Evolutionary conservation across 2,329 filamentous ascomycete species (phyloP), one percentile per base, ranked within the genome.

Genomic region (Ambrosiella cleistominuta): DNA sequence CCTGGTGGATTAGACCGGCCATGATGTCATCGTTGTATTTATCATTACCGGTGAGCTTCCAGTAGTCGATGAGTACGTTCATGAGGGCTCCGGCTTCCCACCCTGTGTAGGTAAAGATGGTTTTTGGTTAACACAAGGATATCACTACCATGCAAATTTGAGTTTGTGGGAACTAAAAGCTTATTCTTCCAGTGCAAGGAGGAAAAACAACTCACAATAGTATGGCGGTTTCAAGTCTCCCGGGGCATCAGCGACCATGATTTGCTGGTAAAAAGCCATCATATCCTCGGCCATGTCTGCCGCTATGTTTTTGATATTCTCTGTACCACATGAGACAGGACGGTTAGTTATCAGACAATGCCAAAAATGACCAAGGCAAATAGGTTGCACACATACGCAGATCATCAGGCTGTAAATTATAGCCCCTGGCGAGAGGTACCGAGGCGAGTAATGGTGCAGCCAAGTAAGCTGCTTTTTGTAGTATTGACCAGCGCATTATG

Each of bases 1-100:
- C 80, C 69, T 95, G 88, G 66, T 79, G 82, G 52, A 89, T 74
- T 64, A 95, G 75, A 11, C 79, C 88, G 62, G 86, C 74, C 40
- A 75, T 76, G 13, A 80, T 78, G 47, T 86, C 71, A 13, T 81
- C 71, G 66, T 89, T 89, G 71, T 86, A 93, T 39, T 76, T 75
- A 3, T 75, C 71, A 66, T 91, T 86, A 17, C 82, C 82, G 0
- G 86, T 91, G 67, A 88, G 87, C 66, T 83, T 86, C 86, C 86
- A 94, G 68, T 93, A 93, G 65, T 93, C 86, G 57, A 94, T 75
- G 62, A 93, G 72, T 1, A 83, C 74, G 19, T 79, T 79, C 69
- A 82, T 75, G 73, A 90, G 81, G 59, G 85, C 85, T 56, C 86
- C 86, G 9, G 75, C 83, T 70, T 86, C 84, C 86, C 82, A 89